Evolutionary conservation across 208 protist species (phyloP), one percentile per base, ranked within the genome.

Genomic region (Leishmania martiniquensis): DNA sequence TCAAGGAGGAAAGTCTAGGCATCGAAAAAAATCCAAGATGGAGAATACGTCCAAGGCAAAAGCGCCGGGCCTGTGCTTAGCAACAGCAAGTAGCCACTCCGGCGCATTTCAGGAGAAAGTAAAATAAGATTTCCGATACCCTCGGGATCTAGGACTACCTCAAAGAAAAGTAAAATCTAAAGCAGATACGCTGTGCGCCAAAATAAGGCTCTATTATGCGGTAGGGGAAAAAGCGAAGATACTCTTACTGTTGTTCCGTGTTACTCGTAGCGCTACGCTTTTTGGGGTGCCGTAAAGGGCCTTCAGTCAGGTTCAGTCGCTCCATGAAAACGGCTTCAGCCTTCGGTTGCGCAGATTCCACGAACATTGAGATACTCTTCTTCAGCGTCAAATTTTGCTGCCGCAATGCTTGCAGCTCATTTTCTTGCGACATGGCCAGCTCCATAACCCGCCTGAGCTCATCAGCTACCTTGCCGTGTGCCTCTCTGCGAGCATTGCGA

Each of bases 241-340:
- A 25, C 42, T 6, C 47, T 74, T 37, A 76, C 20, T 76, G 59
- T 15, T 17, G 59, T 25, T 82, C 72, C 34, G 51, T 59, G 9
- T 71, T 51, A 37, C 74, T 90, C 52, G 72, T 45, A 65, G 65
- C 34, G 25, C 47, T 75, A 10, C 90, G 76, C 76, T 97, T 97
- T 67, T 91, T 95, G 0, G 93, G 93, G 79, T 94, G 91, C 15
- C 93, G 89, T 39, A 96, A 78, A 63, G 90, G 93, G 5, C 93
- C 93, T 79, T 96, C 93, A 0, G 85, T 87, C 6, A 95, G 72
- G 63, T 95, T 97, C 4, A 95, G 82, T 25, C 87, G 80, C 54
- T 97, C 90, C 74, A 87, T 85, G 79, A 95, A 93, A 42, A 92
- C 77, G 39, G 79, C 83, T 49, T 94, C 89, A 0, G 87, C 86